Evolutionary conservation across 2,329 filamentous ascomycete species (phyloP).

Genomic region (Sporothrix phasma): DNA sequence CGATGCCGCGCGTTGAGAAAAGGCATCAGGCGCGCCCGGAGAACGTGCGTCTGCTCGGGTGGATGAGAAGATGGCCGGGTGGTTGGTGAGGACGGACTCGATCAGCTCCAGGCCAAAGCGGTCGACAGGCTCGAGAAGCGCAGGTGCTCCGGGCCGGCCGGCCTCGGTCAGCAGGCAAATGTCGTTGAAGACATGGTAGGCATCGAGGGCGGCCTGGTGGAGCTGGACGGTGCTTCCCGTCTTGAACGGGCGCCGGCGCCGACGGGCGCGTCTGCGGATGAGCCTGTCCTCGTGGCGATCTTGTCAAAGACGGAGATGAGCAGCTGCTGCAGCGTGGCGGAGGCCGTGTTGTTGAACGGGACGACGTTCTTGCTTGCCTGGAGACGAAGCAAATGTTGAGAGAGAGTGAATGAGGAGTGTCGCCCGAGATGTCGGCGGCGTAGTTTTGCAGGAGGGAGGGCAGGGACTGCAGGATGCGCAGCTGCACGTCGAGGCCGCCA

Average conservation of each 20-base stretch:
- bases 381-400: conserved; percentile 87
- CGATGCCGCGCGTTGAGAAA: conserved; percentile 68
- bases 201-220: conserved; percentile 70
- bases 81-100: conserved; percentile 79
- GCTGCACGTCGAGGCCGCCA: conserved; percentile 76
- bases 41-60: conserved; percentile 71
- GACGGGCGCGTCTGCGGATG: conserved; percentile 29
- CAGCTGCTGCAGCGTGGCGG: conserved; percentile 90
- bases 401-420: conserved; percentile 68
- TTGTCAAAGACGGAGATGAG: conserved; percentile 91
- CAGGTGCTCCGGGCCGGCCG: conserved; percentile 71
- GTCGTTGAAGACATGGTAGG: conserved; percentile 79
- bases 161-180: conserved; percentile 80
- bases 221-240: conserved; percentile 57
- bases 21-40: conserved; percentile 71
- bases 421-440: conserved; percentile 66
- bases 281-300: conserved; percentile 63
- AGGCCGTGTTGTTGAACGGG: conserved; percentile 90
- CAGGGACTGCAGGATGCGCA: conserved; percentile 89
- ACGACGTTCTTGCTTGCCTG: conserved; percentile 88
- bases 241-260: conserved; percentile 58
- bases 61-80: conserved; percentile 65
- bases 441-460: conserved; percentile 89
- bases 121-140: conserved; percentile 68
- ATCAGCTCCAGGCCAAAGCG: conserved; percentile 86